These are phyloP conservation scores for Diaporthe sp. DNA, from an alignment of 2,329 filamentous ascomycete species.

Conservation along the genomic window DNA sequence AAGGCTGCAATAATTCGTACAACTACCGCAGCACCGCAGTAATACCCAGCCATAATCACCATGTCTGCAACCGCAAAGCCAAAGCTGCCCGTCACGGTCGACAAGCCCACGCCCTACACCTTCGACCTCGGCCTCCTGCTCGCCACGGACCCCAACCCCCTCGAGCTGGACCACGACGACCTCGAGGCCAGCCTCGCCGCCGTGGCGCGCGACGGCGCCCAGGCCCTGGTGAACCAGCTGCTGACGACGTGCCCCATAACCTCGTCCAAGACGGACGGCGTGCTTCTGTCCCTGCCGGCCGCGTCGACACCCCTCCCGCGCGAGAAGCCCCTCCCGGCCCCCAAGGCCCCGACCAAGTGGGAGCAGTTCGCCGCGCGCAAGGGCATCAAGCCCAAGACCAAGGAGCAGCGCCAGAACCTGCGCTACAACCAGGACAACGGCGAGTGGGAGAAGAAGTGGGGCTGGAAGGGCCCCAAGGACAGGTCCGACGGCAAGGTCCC, in stretches of 20 bases:
- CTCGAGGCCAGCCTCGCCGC: conserved; percentile 79
- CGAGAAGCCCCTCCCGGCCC: conserved; percentile 89
- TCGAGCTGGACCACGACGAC: conserved; percentile 66
- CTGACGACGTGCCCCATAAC: conserved; percentile 87
- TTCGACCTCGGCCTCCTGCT: conserved; percentile 94
- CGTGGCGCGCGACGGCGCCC: conserved; percentile 89
- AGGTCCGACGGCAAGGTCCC: conserved; percentile 62
- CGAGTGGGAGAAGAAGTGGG: conserved; percentile 96
- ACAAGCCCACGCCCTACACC: conserved; percentile 90
- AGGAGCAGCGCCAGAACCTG: conserved; percentile 80
- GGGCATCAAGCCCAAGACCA: conserved; percentile 91
- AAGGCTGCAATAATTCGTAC: background rate
- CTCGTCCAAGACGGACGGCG: conserved; percentile 73
- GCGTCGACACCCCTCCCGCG: conserved; percentile 82
- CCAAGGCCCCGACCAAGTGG: conserved; percentile 92
- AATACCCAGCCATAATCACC: background rate
- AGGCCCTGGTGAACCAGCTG: conserved; percentile 94
- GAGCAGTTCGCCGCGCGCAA: conserved; percentile 96
- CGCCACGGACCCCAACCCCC: conserved; percentile 88
- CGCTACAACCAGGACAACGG: conserved; percentile 87
- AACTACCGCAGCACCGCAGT: background rate
- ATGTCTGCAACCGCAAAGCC: conserved; percentile 49
- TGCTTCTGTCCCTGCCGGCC: conserved; percentile 83
- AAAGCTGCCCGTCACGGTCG: conserved; percentile 75
- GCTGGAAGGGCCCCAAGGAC: conserved; percentile 86